Evolutionary conservation across 495 filamentous ascomycete species (phyloP), one percentile per base, ranked within the genome.

Genomic region (Delitschia confertaspora): DNA sequence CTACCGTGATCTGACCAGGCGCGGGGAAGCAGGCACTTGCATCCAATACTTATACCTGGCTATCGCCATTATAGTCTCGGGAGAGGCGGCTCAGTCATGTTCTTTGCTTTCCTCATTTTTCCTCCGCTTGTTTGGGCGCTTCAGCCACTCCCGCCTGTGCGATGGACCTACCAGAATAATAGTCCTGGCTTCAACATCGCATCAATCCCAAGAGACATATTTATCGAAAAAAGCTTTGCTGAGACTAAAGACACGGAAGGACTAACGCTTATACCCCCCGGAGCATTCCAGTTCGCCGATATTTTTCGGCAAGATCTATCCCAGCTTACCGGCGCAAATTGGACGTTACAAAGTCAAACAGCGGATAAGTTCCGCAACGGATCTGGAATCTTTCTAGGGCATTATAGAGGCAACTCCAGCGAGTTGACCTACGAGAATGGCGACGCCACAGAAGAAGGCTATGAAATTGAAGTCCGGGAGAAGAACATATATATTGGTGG

Each of bases 211-310:
- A 55, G 42, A 31, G 46, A 40, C 13, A 51, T 55, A 31, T 55
- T 42, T 21, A 39, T 55, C 16, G 16, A 29, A 3, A 43, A 17
- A 16, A 13, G 7, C 4, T 55, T 53, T 42, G 35, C 31, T 62
- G 13, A 55, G 42, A 8, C 38, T 58, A 48, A 50, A 22, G 65
- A 69, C 23, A 55, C 56, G 0, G 55, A 65, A 47, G 70, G 72
- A 2, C 49, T 73, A 13, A 75, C 71, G 0, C 57, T 75, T 9
- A 73, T 75, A n/a, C 73, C 73, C 5, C 71, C 73, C 0, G 65
- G 68, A 0, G 64, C 64, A 1, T 48, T 49, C 17, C 67, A 72
- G 4, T 76, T 75, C 26, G 71, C 72, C 4, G 43, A 60, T 16
- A 66, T 61, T 0, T 73, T 75, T 33, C 55, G 59, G 32, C 39